Evolutionary conservation across 352 stramenopile genomes (phyloP).

Genomic region (Globisporangium echinulatum): DNA sequence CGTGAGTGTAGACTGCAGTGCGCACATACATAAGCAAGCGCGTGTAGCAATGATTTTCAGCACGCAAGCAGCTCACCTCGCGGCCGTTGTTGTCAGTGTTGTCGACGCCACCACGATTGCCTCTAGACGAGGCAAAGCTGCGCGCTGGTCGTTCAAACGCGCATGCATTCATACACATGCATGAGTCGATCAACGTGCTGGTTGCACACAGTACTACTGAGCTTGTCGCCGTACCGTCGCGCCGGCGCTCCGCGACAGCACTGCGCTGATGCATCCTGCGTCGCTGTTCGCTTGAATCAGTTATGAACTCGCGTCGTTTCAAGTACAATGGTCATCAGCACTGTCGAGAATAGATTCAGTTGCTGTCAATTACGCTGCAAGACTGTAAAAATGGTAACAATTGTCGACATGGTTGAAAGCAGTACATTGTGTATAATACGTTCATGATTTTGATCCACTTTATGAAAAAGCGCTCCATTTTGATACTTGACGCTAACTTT

Average conservation of each 20-base stretch:
- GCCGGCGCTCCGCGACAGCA: constrained; percentile 4
- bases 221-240: not conserved
- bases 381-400: too few relatives aligned
- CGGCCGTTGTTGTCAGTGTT: constrained; percentile 16
- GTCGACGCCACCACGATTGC: constrained; percentile 10
- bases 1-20: too few relatives aligned
- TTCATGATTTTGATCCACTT: too few relatives aligned
- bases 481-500: too few relatives aligned
- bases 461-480: too few relatives aligned
- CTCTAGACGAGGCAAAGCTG: constrained; percentile 6
- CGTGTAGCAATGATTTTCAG: not conserved
- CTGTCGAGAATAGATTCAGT: too few relatives aligned
- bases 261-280: constrained; percentile 10
- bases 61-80: not conserved
- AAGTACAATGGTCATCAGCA: not conserved
- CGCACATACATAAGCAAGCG: not conserved
- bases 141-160: not conserved
- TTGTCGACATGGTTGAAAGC: too few relatives aligned
- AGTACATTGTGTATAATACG: too few relatives aligned
- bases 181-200: not conserved
- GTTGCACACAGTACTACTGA: not conserved
- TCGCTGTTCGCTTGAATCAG: not conserved
- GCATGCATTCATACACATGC: not conserved
- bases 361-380: not conserved
- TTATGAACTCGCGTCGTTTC: constrained; percentile 10